Percentiles rank a stretch among this genome's conserved stretches.
Evolutionary conservation across 371 early-diverging fungal species (phyloP).

Genomic region (Mortierella sp.): DNA sequence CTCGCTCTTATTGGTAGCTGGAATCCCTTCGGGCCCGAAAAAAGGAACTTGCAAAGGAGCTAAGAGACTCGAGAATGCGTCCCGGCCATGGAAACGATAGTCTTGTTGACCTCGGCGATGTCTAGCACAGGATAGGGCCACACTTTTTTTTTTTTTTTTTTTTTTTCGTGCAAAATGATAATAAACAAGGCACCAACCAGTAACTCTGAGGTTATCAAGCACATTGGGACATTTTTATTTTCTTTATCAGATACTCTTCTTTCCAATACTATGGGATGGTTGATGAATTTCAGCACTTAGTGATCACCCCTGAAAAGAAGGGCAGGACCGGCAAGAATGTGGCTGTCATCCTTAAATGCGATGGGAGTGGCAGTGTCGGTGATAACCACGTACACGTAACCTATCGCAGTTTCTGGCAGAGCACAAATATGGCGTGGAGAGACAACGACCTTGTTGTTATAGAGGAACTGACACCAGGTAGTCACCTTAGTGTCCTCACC

Average conservation of each 20-base stretch:
- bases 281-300: too few relatives aligned
- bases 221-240: too few relatives aligned
- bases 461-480: conserved; percentile 20
- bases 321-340: conserved; percentile 32
- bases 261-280: too few relatives aligned
- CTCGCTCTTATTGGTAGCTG: conserved; percentile 11
- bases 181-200: too few relatives aligned
- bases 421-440: conserved; percentile 11
- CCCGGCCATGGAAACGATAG: neutral
- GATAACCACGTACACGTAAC: conserved; percentile 31
- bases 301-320: conserved; percentile 29
- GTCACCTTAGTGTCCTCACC: neutral
- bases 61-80: conserved; percentile 7
- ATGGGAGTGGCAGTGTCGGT: conserved; percentile 27
- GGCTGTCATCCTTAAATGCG: conserved; percentile 14
- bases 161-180: too few relatives aligned
- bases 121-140: too few relatives aligned
- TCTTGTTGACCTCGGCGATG: conserved; percentile 37
- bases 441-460: conserved; percentile 19
- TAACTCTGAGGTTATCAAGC: too few relatives aligned
- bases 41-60: conserved; percentile 27
- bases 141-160: too few relatives aligned
- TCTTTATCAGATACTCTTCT: too few relatives aligned
- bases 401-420: conserved; percentile 9
- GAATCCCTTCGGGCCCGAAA: conserved; percentile 37